Conservation (phyloP, 257 asterid genomes). For the Scutellaria barbata region DNA sequence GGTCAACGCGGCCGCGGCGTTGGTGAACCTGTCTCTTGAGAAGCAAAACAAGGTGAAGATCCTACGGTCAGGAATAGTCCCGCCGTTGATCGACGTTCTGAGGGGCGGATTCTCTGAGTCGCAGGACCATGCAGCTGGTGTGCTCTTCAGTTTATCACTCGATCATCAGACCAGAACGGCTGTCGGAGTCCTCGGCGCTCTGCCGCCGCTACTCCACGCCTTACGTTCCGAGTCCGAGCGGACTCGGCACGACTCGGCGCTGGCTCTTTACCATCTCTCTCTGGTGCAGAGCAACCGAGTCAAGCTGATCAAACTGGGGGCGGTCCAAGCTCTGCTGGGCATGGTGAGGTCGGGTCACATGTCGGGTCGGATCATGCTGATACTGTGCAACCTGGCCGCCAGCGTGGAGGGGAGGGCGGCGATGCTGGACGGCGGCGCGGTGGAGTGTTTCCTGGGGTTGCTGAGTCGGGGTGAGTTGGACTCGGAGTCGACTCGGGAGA, state of each 20-base stretch:
- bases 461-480: conserved; percentile 55
- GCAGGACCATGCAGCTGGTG: conserved; percentile 96
- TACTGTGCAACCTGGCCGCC: conserved; percentile 70
- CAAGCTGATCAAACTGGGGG: conserved; percentile 80
- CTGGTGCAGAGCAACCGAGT: conserved; percentile 80
- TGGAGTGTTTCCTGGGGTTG: conserved; percentile 64
- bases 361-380: conserved; percentile 63
- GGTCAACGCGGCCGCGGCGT: conserved; percentile 75
- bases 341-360: conserved; percentile 75
- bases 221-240: conserved; percentile 80
- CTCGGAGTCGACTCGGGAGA: conserved; percentile 54
- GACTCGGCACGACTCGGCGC: conserved; percentile 80
- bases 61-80: conserved; percentile 88
- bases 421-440: conserved; percentile 68
- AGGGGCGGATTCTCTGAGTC: conserved; percentile 67
- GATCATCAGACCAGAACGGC: conserved; percentile 91
- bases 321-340: conserved; percentile 58
- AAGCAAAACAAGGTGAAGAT: conserved; percentile 83
- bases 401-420: conserved; percentile 84
- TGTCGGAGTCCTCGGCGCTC: conserved; percentile 87
- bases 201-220: conserved; percentile 80
- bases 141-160: conserved; percentile 82
- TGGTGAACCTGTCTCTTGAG: conserved; percentile 87
- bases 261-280: conserved; percentile 85
- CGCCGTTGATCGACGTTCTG: conserved; percentile 72